Conservation (phyloP, 441 rosid genomes). For the Breynia disticha region DNA sequence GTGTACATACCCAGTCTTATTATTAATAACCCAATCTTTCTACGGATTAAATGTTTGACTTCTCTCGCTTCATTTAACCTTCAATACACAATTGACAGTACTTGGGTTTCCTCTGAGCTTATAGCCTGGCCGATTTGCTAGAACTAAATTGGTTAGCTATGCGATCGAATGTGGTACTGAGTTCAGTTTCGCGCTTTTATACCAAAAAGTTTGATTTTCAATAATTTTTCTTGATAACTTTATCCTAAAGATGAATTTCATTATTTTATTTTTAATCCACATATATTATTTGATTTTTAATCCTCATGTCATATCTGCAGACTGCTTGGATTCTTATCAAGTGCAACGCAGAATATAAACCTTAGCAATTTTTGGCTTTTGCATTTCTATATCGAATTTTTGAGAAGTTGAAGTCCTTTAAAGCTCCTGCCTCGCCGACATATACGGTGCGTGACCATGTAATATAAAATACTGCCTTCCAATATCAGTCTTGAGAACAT, state of each 20-base stretch:
- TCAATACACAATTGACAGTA: too few relatives aligned
- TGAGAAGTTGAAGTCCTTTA: conserved; percentile 80
- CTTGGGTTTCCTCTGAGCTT: too few relatives aligned
- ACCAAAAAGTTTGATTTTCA: too few relatives aligned
- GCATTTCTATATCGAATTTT: conserved; percentile 81
- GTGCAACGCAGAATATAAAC: conserved; percentile 75
- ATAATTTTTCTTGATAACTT: too few relatives aligned
- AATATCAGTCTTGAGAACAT: background rate
- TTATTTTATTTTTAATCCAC: background rate
- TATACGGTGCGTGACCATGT: conserved; percentile 58
- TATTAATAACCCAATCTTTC: too few relatives aligned
- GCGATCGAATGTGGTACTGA: too few relatives aligned
- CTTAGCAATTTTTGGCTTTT: conserved; percentile 87
- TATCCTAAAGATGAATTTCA: background rate
- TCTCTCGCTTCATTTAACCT: too few relatives aligned
- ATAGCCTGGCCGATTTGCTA: too few relatives aligned
- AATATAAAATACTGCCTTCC: background rate
- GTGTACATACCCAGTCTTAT: too few relatives aligned
- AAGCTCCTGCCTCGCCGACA: conserved; percentile 63
- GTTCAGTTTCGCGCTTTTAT: too few relatives aligned
- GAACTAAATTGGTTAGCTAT: too few relatives aligned
- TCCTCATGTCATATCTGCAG: conserved; percentile 37
- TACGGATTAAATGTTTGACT: too few relatives aligned
- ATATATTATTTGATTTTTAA: conserved; percentile 10
- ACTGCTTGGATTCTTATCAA: conserved; percentile 71